Evolutionary conservation across 2,329 filamentous ascomycete species (phyloP).

Genomic region (Lachnellula willkommii): DNA sequence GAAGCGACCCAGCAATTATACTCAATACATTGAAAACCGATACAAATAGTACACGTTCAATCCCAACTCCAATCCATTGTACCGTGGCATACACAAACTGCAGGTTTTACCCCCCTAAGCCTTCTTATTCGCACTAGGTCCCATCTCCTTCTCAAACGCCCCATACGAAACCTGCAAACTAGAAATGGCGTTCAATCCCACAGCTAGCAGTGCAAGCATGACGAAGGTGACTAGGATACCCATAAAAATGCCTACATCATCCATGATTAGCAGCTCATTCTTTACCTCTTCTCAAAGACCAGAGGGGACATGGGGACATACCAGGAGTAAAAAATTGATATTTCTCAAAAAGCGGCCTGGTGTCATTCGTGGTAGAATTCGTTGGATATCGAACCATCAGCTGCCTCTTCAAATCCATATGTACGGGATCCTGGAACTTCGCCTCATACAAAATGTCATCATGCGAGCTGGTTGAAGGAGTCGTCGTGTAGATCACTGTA

Average conservation of each 20-base stretch:
- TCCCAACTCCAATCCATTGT: constrained; percentile 1
- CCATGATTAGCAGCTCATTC: not conserved
- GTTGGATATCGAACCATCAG: constrained; percentile 35
- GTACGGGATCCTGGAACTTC: constrained; percentile 56
- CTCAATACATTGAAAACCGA: not conserved
- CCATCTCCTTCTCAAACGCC: constrained; percentile 95
- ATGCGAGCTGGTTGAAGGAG: constrained; percentile 35
- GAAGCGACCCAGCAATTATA: not conserved
- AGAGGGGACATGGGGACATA: constrained; percentile 31
- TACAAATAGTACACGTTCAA: constrained; percentile 3
- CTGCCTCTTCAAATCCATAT: constrained; percentile 68
- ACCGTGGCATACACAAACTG: not conserved
- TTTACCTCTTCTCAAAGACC: not conserved
- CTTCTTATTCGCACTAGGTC: constrained; percentile 83
- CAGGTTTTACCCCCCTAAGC: constrained; percentile 41
- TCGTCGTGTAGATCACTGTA: constrained; percentile 72
- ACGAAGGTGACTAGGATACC: constrained; percentile 65
- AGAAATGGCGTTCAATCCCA: constrained; percentile 69
- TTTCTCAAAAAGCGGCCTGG: constrained; percentile 70
- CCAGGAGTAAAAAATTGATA: constrained; percentile 93
- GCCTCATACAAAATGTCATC: constrained; percentile 50
- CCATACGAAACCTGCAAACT: constrained; percentile 88
- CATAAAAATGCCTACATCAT: constrained; percentile 74
- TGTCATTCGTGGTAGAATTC: constrained; percentile 39
- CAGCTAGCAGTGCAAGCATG: constrained; percentile 70